Evolutionary conservation across 768 basidiomycete species (phyloP).

Genomic region (Megacollybia marginata): DNA sequence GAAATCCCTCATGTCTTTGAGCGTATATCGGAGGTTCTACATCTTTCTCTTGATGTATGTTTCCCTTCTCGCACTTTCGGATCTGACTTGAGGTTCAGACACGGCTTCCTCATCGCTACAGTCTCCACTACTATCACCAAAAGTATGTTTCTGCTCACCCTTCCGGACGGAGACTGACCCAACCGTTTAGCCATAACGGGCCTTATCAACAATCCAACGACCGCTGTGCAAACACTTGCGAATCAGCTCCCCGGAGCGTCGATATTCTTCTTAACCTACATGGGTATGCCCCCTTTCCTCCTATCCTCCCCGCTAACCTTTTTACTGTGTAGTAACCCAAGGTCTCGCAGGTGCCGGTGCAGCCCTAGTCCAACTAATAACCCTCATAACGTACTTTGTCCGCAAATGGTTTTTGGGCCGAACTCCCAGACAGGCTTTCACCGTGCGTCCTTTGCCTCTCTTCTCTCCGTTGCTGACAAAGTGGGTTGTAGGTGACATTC

Average conservation of each 20-base stretch:
- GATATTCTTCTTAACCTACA: constrained; percentile 60
- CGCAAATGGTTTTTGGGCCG: constrained; percentile 60
- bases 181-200: constrained; percentile 7
- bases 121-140: constrained; percentile 50
- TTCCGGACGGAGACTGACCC: neutral
- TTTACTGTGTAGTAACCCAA: constrained; percentile 41
- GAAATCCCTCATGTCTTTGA: constrained; percentile 59
- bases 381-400: constrained; percentile 50
- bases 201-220: constrained; percentile 36
- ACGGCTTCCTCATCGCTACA: constrained; percentile 70
- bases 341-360: constrained; percentile 45
- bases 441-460: constrained; percentile 5
- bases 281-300: constrained; percentile 29
- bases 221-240: constrained; percentile 36
- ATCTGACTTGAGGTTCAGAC: constrained; percentile 22
- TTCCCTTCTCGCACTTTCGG: neutral
- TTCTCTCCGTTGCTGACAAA: constrained; percentile 1
- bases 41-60: constrained; percentile 53
- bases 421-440: constrained; percentile 59
- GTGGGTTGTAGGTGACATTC: constrained; percentile 34
- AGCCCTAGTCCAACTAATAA: constrained; percentile 46
- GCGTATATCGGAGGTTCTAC: constrained; percentile 67
- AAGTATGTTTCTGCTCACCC: constrained; percentile 14
- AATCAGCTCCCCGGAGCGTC: constrained; percentile 46
- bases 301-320: neutral